Conservation (phyloP, 805 yeast genomes). For the Cyberlindnera mrakii region DNA sequence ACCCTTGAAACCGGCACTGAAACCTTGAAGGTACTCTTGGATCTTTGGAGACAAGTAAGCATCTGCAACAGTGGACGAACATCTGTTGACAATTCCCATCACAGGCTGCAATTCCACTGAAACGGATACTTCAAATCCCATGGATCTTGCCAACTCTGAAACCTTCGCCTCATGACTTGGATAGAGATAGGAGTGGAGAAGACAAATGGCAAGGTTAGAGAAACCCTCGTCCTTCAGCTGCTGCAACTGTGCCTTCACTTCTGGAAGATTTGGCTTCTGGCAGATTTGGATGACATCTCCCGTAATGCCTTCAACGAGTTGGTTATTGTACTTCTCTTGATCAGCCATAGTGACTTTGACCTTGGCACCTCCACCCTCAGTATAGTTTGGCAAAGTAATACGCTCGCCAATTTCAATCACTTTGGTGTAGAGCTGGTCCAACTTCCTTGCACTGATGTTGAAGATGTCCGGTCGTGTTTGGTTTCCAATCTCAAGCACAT, state of each 20-base stretch:
- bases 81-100: conserved; percentile 33
- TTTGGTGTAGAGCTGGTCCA: conserved; percentile 62
- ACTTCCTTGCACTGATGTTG: conserved; percentile 42
- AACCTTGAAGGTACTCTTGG: conserved; percentile 31
- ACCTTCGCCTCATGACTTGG: conserved; percentile 61
- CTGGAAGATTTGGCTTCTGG: conserved; percentile 31
- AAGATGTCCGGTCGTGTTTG: conserved; percentile 48
- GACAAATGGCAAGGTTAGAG: conserved; percentile 63
- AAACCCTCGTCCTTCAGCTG: conserved; percentile 50
- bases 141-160: conserved; percentile 50
- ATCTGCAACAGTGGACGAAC: conserved; percentile 36
- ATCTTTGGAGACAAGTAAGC: conserved; percentile 39
- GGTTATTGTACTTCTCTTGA: conserved; percentile 29
- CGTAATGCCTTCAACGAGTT: conserved; percentile 33
- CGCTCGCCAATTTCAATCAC: conserved; percentile 46
- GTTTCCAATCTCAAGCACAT: conserved; percentile 42
- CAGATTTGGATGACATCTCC: conserved; percentile 34
- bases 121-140: conserved; percentile 71
- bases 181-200: conserved; percentile 68
- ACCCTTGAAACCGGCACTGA: conserved; percentile 26
- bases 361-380: conserved; percentile 37
- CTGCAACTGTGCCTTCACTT: conserved; percentile 36
- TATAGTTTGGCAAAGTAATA: conserved; percentile 54
- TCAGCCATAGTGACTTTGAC: conserved; percentile 26
- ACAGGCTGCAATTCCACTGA: conserved; percentile 32